These are phyloP conservation scores for Mycosarcoma maydis DNA, from an alignment of 1,284 basidiomycete species.

Conservation along the genomic window DNA sequence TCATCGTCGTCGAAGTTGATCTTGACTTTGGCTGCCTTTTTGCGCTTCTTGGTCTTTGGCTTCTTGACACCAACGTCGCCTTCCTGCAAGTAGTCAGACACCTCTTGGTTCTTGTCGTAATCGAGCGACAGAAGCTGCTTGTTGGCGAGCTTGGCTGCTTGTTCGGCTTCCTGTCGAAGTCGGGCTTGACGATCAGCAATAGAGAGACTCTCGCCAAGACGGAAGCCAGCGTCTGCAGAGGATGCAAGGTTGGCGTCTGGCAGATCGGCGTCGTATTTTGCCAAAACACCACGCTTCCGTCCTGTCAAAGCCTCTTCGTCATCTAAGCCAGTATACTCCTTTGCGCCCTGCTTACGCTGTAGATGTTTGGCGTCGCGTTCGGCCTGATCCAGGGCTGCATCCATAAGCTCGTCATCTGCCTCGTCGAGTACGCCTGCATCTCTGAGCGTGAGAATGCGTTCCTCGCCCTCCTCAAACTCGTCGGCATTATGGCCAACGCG, in stretches of 20 bases:
- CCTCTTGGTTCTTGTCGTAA: slow-evolving; percentile 83
- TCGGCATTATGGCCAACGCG: slow-evolving; percentile 96
- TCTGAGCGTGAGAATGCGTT: slow-evolving; percentile 93
- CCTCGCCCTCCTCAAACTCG: slow-evolving; percentile 81
- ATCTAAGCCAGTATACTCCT: slow-evolving; percentile 93
- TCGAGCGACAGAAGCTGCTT: slow-evolving; percentile 79
- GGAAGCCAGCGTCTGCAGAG: slow-evolving; percentile 41
- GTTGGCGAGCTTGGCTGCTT: slow-evolving; percentile 70
- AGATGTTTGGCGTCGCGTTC: slow-evolving; percentile 81
- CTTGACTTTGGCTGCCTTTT: slow-evolving; percentile 85
- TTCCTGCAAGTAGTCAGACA: slow-evolving; percentile 86
- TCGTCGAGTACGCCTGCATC: slow-evolving; percentile 93
- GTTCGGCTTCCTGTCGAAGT: slow-evolving; percentile 71
- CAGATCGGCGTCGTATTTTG: slow-evolving; percentile 93
- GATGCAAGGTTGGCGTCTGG: slow-evolving; percentile 71
- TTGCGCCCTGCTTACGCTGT: slow-evolving; percentile 86
- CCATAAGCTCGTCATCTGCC: slow-evolving; percentile 96
- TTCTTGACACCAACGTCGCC: slow-evolving; percentile 94
- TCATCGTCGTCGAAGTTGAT: slow-evolving; percentile 75
- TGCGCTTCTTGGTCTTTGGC: slow-evolving; percentile 79
- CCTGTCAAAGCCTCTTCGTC: slow-evolving; percentile 81
- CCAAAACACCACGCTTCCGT: slow-evolving; percentile 81
- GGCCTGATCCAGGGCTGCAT: slow-evolving; percentile 87
- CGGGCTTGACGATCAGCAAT: slow-evolving; percentile 66
- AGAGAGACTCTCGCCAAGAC: slow-evolving; percentile 40